Base-by-base conservation (phyloP, 768 basidiomycete species). In the Lactarius sanguifluus region DNA sequence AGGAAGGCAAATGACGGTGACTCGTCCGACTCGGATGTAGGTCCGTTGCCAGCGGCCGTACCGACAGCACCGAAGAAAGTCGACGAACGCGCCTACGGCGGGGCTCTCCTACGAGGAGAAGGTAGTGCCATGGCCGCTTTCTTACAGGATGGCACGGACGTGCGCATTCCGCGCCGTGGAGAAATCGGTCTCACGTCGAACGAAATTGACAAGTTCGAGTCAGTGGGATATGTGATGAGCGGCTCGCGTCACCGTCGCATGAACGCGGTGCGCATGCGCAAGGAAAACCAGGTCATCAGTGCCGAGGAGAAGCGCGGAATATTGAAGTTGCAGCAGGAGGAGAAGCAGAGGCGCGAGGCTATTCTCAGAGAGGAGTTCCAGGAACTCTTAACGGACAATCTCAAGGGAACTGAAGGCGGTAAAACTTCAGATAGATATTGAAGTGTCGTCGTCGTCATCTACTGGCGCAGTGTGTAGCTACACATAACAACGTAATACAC, bases 201-300 rank as follows among this genome's bases (percentile, higher is more conserved):
- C 36, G 86, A 93, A 76, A 99, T 99, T 70, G 94, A 89, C 7
- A 76, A 84, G 74, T 98, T 84, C 77, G 97, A 99, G 80, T 73
- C 81, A 28, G 91, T 90, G 9, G 97, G 97, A 20, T 99, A 97
- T 76, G 97, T 99, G 57, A 99, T 98, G 97, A 94, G 91, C 71
- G 97, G 96, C 55, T 91, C 87, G 72, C 81, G 96, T 68, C 95
- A 99, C 77, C 85, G 91, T 70, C 84, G 94, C 77, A 99, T 99
- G 97, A 99, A 98, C 71, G 96, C 97, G 1, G 96, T 99, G 54
- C 91, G 97, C 67, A 92, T 99, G 87, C 82, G 96, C 74, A 98
- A 98, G 82, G 97, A 99, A 81, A 98, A 99, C 80, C 97, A 99
- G 79, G 96, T 98, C 69, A 99, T 99, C 75, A 93, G 90, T 72